A percentile compares a stretch with the other conserved stretches of the same genome.
Conservation (phyloP, 2,329 filamentous ascomycete species). For the Aspergillus ruber region DNA sequence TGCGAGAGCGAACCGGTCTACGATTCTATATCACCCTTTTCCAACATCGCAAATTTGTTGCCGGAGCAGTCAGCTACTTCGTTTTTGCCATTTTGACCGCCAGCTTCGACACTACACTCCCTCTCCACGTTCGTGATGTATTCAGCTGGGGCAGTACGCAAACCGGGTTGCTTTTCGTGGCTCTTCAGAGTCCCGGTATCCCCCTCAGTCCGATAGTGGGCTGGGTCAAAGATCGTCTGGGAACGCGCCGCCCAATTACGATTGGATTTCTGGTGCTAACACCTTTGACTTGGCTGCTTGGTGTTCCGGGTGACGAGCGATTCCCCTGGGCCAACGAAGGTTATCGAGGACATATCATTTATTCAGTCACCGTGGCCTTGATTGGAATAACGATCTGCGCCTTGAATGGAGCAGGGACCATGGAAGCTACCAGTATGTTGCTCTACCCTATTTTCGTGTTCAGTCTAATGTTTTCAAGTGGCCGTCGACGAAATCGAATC, state of each 20-base stretch:
- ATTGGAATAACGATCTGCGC: conserved; percentile 19
- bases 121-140: conserved; percentile 47
- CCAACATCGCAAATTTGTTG: conserved; percentile 35
- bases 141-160: conserved; percentile 52
- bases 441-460: background rate
- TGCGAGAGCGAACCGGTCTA: conserved; percentile 3
- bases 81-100: conserved; percentile 47
- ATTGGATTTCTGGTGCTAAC: conserved; percentile 18
- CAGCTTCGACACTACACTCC: conserved; percentile 51
- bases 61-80: conserved; percentile 38
- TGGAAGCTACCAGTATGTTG: conserved; percentile 24
- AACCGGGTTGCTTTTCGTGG: conserved; percentile 51
- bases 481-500: conserved; percentile 17
- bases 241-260: conserved; percentile 18
- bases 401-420: conserved; percentile 21
- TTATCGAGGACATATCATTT: conserved; percentile 15
- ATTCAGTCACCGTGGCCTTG: conserved; percentile 10
- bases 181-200: conserved; percentile 51
- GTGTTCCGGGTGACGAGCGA: conserved; percentile 20
- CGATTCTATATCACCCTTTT: conserved; percentile 35
- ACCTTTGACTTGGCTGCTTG: conserved; percentile 21
- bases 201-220: conserved; percentile 56
- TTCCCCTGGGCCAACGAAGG: conserved; percentile 19
- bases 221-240: conserved; percentile 29
- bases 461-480: conserved; percentile 6